Base-by-base conservation (phyloP, 1,284 basidiomycete genomes). In the Ceratobasidium sp. region DNA sequence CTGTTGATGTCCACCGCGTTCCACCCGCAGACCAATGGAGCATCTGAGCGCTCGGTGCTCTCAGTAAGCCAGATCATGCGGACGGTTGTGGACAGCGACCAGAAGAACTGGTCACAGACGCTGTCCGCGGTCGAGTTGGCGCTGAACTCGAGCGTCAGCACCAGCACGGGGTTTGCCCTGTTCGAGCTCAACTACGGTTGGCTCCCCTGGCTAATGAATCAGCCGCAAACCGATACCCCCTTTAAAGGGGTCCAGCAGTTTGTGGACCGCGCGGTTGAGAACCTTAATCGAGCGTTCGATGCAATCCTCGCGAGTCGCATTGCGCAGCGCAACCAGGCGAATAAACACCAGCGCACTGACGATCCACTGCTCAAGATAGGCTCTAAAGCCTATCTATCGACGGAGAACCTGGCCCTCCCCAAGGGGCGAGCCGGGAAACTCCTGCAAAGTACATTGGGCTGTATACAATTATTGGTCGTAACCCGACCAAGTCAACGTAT, bases 1-100 rank as follows among this genome's bases (percentile, higher is more conserved):
- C 79, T 87, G 0, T 77, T 80, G 3, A 83, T 89, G 83, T 87
- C 85, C 0, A 85, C 84, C 2, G 80, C 85, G 0, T 88, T 84
- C 66, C 86, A 88, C 71, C 87, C 86, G 0, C 80, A 88, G 75
- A 85, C 84, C 0, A 86, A 88, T 76, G 85, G 86, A 0, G 78
- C 82, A 0, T 86, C 85, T 0, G 76, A 78, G 39, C 80, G 82
- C 0, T 84, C 84, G 0, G 87, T 86, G 73, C 77, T 82, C 0
- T 86, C 33, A 15, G 58, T 37, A 20, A 28, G 80, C 0, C 85
- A 86, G 58, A 86, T 86, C 82, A 71, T 87, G 3, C 69, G 85
- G 0, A 81, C 83, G 58, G 83, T 81, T 33, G 79, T 87, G 0
- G 26, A 26, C 0, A 75, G 79, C 0, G 81, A 83, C 23, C 86